Conservation (phyloP, 2,329 filamentous ascomycete genomes). For the Fonsecaea pedrosoi region DNA sequence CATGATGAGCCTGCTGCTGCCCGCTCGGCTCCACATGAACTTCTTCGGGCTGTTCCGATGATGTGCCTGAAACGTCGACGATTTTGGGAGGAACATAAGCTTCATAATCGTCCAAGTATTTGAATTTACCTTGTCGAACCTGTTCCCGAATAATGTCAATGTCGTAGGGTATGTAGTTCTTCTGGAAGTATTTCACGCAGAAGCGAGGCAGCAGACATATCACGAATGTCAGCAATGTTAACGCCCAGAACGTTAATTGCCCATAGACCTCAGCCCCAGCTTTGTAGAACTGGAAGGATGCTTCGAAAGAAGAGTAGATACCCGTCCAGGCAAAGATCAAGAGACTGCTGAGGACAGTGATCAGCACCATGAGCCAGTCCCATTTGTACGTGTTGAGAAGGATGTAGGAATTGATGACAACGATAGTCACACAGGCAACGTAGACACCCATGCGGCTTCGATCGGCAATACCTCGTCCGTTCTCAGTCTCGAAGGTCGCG, state of each 20-base stretch:
- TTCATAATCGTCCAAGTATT: conserved; percentile 68
- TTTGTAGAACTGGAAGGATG: conserved; percentile 73
- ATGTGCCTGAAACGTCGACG: conserved; percentile 60
- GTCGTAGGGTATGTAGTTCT: conserved; percentile 91
- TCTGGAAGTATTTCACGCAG: conserved; percentile 83
- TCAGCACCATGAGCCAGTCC: conserved; percentile 93
- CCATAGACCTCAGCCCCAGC: conserved; percentile 80
- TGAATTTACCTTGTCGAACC: conserved; percentile 80
- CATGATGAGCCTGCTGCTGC: conserved; percentile 48
- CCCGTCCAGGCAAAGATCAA: conserved; percentile 97
- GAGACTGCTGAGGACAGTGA: conserved; percentile 80
- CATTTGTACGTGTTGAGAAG: conserved; percentile 95
- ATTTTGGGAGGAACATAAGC: conserved; percentile 58
- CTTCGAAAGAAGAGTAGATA: conserved; percentile 72
- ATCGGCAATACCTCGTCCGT: conserved; percentile 78
- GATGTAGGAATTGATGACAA: conserved; percentile 93
- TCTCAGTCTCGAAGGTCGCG: conserved; percentile 72
- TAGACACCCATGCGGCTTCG: conserved; percentile 85
- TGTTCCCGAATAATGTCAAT: conserved; percentile 97
- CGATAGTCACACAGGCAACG: conserved; percentile 80
- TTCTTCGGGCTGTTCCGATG: conserved; percentile 61
- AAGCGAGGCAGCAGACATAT: conserved; percentile 89
- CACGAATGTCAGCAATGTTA: conserved; percentile 77
- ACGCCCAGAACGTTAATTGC: conserved; percentile 84
- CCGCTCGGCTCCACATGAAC: conserved; percentile 48